Base-by-base conservation (phyloP, 371 early-diverging fungal genomes). In the Thermomucor indicae-seudaticae region DNA sequence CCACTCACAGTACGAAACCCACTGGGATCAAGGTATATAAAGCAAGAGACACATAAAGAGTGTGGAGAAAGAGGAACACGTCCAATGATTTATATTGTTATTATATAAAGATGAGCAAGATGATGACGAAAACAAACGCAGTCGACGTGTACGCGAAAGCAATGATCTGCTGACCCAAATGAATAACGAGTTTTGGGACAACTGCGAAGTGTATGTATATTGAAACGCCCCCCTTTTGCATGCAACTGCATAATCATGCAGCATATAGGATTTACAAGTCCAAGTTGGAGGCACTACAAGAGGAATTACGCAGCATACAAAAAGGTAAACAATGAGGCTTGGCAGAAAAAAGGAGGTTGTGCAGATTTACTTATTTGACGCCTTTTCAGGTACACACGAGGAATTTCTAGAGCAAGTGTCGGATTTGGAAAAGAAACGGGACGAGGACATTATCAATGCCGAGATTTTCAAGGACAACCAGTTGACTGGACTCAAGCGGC, bases 171-270 rank as follows among this genome's bases (percentile, higher is more conserved):
- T 74, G 58, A 67, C 64, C 23, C 67, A 68, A 64, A 63, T 74
- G 66, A 71, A 70, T 50, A 62, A 58, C 57, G 75, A 74, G 34
- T 74, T 74, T 56, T 62, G 66, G 64, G 70, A 74, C 51, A 65
- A 67, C 50, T 60, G 61, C 27, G 65, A 67, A 49, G 65, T 67
- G 74, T 70, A 61, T 59, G 67, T 63, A 34, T 32, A 43, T 45
- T 50, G 48, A 11, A 40, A 40, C 51, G 42, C 27, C 17, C 19
- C 20, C 14, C 25, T 22, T 34, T 6, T 38, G 40, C n/a, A n/a
- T n/a, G n/a, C n/a, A n/a, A n/a, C n/a, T n/a, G n/a, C n/a, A n/a
- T n/a, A n/a, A n/a, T n/a, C n/a, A n/a, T n/a, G n/a, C n/a, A n/a
- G 25, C 12, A 10, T 48, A 12, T 51, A 65, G 65, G 43, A 55